Evolutionary conservation across 1,284 basidiomycete genomes (phyloP).

Genomic region (Apiotrichum porosum): DNA sequence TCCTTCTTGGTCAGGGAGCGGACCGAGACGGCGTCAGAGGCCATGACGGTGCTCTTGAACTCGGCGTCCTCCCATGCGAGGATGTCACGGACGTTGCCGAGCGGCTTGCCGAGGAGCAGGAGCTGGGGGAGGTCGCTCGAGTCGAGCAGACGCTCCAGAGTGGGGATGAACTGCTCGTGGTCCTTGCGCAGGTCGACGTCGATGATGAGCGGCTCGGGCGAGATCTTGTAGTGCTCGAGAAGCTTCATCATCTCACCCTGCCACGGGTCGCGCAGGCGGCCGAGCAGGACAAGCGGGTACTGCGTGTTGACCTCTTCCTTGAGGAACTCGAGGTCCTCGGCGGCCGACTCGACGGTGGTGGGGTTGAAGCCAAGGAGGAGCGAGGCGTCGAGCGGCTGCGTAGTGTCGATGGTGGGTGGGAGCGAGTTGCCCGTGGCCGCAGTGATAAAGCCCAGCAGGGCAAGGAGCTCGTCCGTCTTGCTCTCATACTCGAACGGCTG

Average conservation of each 20-base stretch:
- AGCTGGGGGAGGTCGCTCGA: slow-evolving; percentile 62
- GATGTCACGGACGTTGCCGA: slow-evolving; percentile 59
- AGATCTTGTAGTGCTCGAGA: slow-evolving; percentile 58
- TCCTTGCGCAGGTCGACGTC: slow-evolving; percentile 67
- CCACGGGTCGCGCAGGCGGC: slow-evolving; percentile 59
- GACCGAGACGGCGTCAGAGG: slow-evolving; percentile 55
- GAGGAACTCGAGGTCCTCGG: slow-evolving; percentile 46
- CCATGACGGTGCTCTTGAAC: slow-evolving; percentile 55
- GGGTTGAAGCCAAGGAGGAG: slow-evolving; percentile 80
- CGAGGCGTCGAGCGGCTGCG: slow-evolving; percentile 65
- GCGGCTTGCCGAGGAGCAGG: slow-evolving; percentile 60
- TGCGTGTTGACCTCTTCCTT: slow-evolving; percentile 58
- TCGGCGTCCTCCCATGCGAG: slow-evolving; percentile 52
- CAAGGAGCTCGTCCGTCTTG: slow-evolving; percentile 64
- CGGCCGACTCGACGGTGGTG: slow-evolving; percentile 54
- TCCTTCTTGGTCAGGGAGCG: slow-evolving; percentile 51
- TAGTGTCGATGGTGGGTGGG: slow-evolving; percentile 61
- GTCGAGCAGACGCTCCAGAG: slow-evolving; percentile 58
- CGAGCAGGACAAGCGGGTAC: slow-evolving; percentile 72
- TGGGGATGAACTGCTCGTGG: slow-evolving; percentile 51
- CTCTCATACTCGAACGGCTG: slow-evolving; percentile 7
- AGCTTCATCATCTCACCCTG: slow-evolving; percentile 62
- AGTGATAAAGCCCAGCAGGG: slow-evolving; percentile 66
- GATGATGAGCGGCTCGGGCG: slow-evolving; percentile 64
- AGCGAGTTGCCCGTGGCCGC: slow-evolving; percentile 73